These are phyloP conservation scores for Tuber calosporum DNA, from an alignment of 495 filamentous ascomycete genomes.

Conservation along the genomic window DNA sequence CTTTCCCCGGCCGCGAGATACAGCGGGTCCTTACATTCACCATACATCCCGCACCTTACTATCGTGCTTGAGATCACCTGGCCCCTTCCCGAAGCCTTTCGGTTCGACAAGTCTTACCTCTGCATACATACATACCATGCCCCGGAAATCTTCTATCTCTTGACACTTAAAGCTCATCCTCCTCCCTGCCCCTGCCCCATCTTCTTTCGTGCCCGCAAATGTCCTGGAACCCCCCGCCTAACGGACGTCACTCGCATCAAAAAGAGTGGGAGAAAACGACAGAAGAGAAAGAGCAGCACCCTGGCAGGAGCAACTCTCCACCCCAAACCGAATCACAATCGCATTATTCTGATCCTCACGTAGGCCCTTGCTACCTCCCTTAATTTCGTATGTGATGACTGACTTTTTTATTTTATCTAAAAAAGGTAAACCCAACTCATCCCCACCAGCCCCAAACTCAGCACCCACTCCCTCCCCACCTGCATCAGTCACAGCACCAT, in stretches of 20 bases:
- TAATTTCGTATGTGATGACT: slow-evolving; percentile 8
- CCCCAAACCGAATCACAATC: slow-evolving; percentile 1
- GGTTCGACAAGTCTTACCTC: slow-evolving; percentile 36
- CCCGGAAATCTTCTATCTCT: slow-evolving; percentile 27
- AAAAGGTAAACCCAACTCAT: slow-evolving; percentile 2
- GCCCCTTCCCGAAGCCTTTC: slow-evolving; percentile 28
- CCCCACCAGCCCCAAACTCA: slow-evolving; percentile 23
- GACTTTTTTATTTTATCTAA: slow-evolving; percentile 7
- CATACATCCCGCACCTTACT: slow-evolving; percentile 22
- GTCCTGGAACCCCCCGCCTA: slow-evolving; percentile 37
- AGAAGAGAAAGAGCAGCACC: slow-evolving; percentile 32
- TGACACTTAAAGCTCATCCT: slow-evolving; percentile 36
- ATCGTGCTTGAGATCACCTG: slow-evolving; percentile 29
- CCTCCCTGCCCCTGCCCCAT: slow-evolving; percentile 19
- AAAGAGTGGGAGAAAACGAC: slow-evolving; percentile 32
- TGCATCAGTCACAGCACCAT: slow-evolving; percentile 26
- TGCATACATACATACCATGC: slow-evolving; percentile 31
- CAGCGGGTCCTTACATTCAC: slow-evolving; percentile 36
- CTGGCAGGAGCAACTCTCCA: slow-evolving; percentile 15
- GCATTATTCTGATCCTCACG: slow-evolving; percentile 4
- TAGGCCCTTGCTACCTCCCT: neutral
- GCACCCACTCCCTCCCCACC: slow-evolving; percentile 10
- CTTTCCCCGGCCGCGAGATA: slow-evolving; percentile 19
- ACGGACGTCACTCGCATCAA: slow-evolving; percentile 35
- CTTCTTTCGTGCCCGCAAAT: slow-evolving; percentile 35